These are phyloP conservation scores for Lecanosticta acicola DNA, from an alignment of 2,329 filamentous ascomycete species.

Conservation along the genomic window DNA sequence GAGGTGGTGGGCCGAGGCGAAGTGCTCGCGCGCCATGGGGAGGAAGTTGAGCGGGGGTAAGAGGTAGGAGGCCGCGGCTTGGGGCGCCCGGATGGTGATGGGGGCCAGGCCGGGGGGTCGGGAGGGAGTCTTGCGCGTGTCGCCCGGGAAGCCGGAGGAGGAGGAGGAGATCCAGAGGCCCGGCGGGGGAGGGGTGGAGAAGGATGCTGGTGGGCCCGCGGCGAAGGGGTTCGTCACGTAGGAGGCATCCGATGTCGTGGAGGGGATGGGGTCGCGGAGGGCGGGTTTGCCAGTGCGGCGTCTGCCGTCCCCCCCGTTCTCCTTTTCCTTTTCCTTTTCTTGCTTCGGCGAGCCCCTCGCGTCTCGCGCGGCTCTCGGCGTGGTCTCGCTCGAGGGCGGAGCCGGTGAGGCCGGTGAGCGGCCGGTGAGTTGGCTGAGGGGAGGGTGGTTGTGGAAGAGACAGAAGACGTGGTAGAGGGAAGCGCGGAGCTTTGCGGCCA, in stretches of 20 bases:
- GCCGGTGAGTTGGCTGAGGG: constrained; percentile 55
- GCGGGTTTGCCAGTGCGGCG: constrained; percentile 28
- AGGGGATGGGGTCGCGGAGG: constrained; percentile 45
- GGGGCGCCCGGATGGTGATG: constrained; percentile 29
- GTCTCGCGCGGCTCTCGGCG: constrained; percentile 14
- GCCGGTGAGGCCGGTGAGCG: constrained; percentile 20
- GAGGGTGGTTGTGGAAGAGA: constrained; percentile 86
- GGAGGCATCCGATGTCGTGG: constrained; percentile 46
- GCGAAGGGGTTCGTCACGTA: constrained; percentile 49
- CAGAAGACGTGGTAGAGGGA: constrained; percentile 97
- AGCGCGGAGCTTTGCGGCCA: constrained; percentile 85
- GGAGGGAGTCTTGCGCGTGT: constrained; percentile 30
- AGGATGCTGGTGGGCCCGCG: constrained; percentile 27
- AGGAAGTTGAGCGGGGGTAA: constrained; percentile 76
- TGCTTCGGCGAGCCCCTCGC: constrained; percentile 15
- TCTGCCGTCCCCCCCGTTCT: constrained; percentile 12
- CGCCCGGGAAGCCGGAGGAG: constrained; percentile 19
- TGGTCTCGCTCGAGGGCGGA: constrained; percentile 22
- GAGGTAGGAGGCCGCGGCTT: constrained; percentile 61
- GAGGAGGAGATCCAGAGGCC: constrained; percentile 24
- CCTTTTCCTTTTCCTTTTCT: constrained; percentile 23
- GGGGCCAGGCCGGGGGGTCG: constrained; percentile 39
- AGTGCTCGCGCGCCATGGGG: constrained; percentile 73
- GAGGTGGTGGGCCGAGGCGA: constrained; percentile 68
- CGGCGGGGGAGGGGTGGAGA: constrained; percentile 37